Evolutionary conservation across 1,284 basidiomycete genomes (phyloP), one percentile per base, ranked within the genome.

Genomic region (Cryptococcus depauperatus): DNA sequence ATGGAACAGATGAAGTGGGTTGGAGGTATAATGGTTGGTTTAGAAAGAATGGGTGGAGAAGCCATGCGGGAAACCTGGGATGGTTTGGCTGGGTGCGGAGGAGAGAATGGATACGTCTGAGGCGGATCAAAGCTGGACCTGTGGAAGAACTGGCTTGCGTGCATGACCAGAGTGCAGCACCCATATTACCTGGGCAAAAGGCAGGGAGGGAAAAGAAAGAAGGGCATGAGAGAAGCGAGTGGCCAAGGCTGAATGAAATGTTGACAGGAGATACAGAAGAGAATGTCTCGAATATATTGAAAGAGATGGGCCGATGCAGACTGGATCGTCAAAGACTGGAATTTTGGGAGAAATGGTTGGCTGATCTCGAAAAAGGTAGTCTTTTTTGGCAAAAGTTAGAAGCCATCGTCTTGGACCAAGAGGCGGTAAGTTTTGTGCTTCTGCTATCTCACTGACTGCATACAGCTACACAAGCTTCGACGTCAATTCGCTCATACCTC

Each of bases 21-120:
- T 73, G 69, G 69, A 51, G 61, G 50, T 73, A 71, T 48, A 71
- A 71, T 46, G 58, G 59, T 22, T 64, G 62, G 50, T 71, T 71
- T 50, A 65, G 57, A 38, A 48, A 46, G 18, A 51, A 39, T 18
- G 59, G 59, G 2, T 71, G 69, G 69, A 54, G 49, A 4, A 46
- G 53, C 3, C 57, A 62, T 49, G 58, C 68, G 1, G 62, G 61
- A 3, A 32, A 37, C 7, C 34, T 61, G 5, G 69, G 69, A 8
- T 70, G 67, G 69, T 61, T 57, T 21, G 68, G 68, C 0, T 71
- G 66, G 64, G 68, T 69, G 5, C 50, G 69, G 29, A 43, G 69
- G 35, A 55, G 69, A 18, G 64, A 66, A 50, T 71, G 69, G 69
- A 59, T 69, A 11, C 52, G 69, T 10, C 39, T 69, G 39, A 54